These are phyloP conservation scores for Botrytis cinerea DNA, from an alignment of 2,329 filamentous ascomycete genomes.

Conservation along the genomic window DNA sequence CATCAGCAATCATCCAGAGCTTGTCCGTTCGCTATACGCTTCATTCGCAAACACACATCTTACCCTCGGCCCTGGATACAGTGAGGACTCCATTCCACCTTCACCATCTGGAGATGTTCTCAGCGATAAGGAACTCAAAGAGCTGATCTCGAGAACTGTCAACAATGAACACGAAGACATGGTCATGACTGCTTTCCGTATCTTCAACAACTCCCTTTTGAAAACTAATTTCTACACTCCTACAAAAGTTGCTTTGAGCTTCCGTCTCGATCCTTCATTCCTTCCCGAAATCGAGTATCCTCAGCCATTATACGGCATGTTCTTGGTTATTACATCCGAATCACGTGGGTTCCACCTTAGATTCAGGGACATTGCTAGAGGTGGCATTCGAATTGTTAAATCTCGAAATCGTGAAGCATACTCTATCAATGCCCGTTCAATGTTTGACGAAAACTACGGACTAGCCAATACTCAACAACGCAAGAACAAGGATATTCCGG, in stretches of 20 bases:
- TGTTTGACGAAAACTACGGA: constrained; percentile 99
- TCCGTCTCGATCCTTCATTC: constrained; percentile 88
- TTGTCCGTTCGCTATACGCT: constrained; percentile 86
- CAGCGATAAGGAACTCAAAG: constrained; percentile 71
- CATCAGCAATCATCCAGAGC: constrained; percentile 83
- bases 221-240: constrained; percentile 97
- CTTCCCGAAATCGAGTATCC: constrained; percentile 91
- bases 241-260: constrained; percentile 96
- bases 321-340: constrained; percentile 95
- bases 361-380: constrained; percentile 94
- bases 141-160: constrained; percentile 76
- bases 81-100: constrained; percentile 55
- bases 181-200: constrained; percentile 95
- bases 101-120: constrained; percentile 67
- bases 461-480: constrained; percentile 97
- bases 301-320: constrained; percentile 94
- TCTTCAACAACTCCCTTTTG: constrained; percentile 89
- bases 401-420: constrained; percentile 96
- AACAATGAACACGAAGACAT: constrained; percentile 95
- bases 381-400: constrained; percentile 98
- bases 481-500: constrained; percentile 99
- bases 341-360: constrained; percentile 96
- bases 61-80: constrained; percentile 52
- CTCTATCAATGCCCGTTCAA: constrained; percentile 89
- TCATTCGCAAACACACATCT: constrained; percentile 89